Percentiles rank a stretch among this genome's conserved stretches.
Conservation (phyloP, 2,329 filamentous ascomycete species). For the Beauveria pseudobassiana region DNA sequence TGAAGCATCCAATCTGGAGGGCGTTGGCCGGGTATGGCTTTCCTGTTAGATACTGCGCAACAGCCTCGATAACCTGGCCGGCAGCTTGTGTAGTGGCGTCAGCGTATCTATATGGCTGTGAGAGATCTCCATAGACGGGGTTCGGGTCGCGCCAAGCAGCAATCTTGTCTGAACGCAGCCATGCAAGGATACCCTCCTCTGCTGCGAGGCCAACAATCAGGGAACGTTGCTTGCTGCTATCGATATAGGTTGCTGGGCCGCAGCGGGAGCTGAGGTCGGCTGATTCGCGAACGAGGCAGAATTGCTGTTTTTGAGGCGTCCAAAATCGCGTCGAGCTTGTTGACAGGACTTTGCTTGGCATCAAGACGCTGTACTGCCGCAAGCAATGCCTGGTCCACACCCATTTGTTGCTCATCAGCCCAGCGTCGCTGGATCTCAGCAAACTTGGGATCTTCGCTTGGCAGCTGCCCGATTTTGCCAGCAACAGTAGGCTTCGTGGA, state of each 20-base stretch:
- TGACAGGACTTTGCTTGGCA: slow-evolving; percentile 26
- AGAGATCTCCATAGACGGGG: slow-evolving; percentile 27
- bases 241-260: not conserved
- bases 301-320: slow-evolving; percentile 22
- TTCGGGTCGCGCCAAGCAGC: slow-evolving; percentile 36
- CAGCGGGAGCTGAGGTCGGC: not conserved
- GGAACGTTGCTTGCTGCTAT: slow-evolving; percentile 20
- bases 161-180: slow-evolving; percentile 37
- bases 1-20: slow-evolving; percentile 44
- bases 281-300: not conserved
- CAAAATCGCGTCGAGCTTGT: slow-evolving; percentile 34
- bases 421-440: slow-evolving; percentile 43
- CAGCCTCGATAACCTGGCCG: slow-evolving; percentile 34
- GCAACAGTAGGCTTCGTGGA: slow-evolving; percentile 15
- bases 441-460: slow-evolving; percentile 32
- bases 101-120: slow-evolving; percentile 30
- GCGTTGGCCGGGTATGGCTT: slow-evolving; percentile 42
- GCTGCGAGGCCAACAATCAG: slow-evolving; percentile 25
- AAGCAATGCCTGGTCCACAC: slow-evolving; percentile 33
- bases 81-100: slow-evolving; percentile 37
- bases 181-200: slow-evolving; percentile 33
- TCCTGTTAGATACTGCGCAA: slow-evolving; percentile 34
- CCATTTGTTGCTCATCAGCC: slow-evolving; percentile 39
- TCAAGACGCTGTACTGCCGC: slow-evolving; percentile 38
- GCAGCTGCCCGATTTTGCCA: slow-evolving; percentile 28